Base-by-base conservation (phyloP, 306 rosid species). In the Inga leiocalycina region DNA sequence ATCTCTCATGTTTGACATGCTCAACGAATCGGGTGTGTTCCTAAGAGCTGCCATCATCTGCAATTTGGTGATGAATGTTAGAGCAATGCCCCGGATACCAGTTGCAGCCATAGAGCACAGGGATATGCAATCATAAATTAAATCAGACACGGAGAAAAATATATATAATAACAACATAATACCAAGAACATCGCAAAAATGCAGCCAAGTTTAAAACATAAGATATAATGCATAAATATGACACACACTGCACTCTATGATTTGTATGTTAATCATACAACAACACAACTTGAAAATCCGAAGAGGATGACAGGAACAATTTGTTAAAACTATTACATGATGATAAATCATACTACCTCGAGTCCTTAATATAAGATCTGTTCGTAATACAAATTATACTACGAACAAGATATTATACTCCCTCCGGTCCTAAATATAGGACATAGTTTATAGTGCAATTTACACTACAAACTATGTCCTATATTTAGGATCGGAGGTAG, bases 41-140 rank as follows among this genome's bases (percentile, higher is more conserved):
- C 91, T 91, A 62, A 96, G 90, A 84, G 90, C 97, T 70, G 91
- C 87, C 83, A 94, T 86, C 97, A 96, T 96, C 99, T 96, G 93
- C 89, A 90, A 83, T 89, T 81, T 85, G 61, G 62, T 17, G 22
- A 15, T 69, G 24, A 10, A 69, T 39, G 74, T 69, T 69, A 69
- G 30, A 1, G 1, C 49, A 9, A 69, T 10, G 74, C 49, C 49
- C 74, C 49, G 0, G 74, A 37, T 39, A 37, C 39, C 49, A 39
- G 74, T 8, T 39, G 75, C 83, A 73, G 78, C 6, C 11, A 52
- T 51, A 54, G 71, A 80, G 78, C 65, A 66, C 66, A 77, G 52
- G 10, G 66, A 46, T 39, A 41, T 30, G 45, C 6, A 56, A 34
- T 70, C 65, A 9, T 59, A 59, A 22, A 59, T 67, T 51, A 79